Evolutionary conservation across 179 eudicot genomes (phyloP), one percentile per base, ranked within the genome.

Genomic region (Vitellaria paradoxa): DNA sequence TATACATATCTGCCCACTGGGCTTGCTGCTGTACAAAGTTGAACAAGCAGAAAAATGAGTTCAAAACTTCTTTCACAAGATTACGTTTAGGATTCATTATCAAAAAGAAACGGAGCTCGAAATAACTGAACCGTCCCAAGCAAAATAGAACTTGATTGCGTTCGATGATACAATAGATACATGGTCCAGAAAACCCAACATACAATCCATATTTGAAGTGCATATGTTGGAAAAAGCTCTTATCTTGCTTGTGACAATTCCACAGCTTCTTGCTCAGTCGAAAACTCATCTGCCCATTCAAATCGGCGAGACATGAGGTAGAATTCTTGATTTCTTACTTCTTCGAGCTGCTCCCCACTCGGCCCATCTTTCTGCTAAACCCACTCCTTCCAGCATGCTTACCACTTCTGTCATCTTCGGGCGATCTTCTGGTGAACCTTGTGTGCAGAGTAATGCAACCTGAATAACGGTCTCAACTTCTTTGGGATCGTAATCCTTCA

Each of bases 161-260:
- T 4, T 37, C 4, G 42, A 1, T 37, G 42, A 37, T 37, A 37
- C 42, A 37, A 37, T 37, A 37, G 42, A 37, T 37, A 37, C 4
- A 37, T 37, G 23, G 62, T n/a, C 21, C 21, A n/a, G 13, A 68
- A 40, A 68, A 68, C 24, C 72, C 72, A 46, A 9, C 23, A 7
- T 70, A 20, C 8, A 8, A 15, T 11, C n/a, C 60, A 23, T 70
- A 37, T 50, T 70, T 26, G 26, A 70, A n/a, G 24, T 17, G 53
- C 72, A 53, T 7, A 20, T n/a, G 24, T 53, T 61, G 7, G 49
- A 15, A 79, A 79, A 79, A 20, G 4, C 2, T 23, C 72, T 71
- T 82, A 95, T 86, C 99, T 89, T n/a, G 96, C 95, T 85, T 87
- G 90, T 80, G 99, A 96, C 78, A 96, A 72, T 68, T 96, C 92